Conservation (phyloP, 495 filamentous ascomycete genomes). For the Aspergillus incahuasiensis region DNA sequence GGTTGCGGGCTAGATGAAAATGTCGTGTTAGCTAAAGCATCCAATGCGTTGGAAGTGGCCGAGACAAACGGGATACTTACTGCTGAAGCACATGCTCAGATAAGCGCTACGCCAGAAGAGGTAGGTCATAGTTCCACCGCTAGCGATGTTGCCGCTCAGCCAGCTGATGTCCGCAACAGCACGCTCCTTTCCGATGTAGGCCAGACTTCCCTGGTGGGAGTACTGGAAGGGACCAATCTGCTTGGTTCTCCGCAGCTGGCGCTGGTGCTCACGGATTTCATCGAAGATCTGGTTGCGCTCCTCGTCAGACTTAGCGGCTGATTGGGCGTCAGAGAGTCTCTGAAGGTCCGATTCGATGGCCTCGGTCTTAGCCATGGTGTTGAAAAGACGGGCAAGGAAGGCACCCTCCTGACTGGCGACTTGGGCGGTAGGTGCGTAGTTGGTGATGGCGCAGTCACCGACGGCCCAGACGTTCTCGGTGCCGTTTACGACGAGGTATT, state of each 20-base stretch:
- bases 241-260: slow-evolving; percentile 81
- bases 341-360: slow-evolving; percentile 68
- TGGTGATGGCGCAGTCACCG: slow-evolving; percentile 87
- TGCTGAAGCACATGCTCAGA: slow-evolving; percentile 99
- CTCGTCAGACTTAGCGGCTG: slow-evolving; percentile 55
- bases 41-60: background rate
- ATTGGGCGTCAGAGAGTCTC: slow-evolving; percentile 56
- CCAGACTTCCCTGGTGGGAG: slow-evolving; percentile 91
- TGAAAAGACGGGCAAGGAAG: slow-evolving; percentile 93
- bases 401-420: slow-evolving; percentile 93
- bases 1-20: slow-evolving; percentile 65
- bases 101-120: slow-evolving; percentile 98
- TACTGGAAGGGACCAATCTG: slow-evolving; percentile 96
- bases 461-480: slow-evolving; percentile 93
- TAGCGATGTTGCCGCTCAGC: slow-evolving; percentile 93
- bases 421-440: slow-evolving; percentile 97
- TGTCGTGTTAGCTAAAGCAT: slow-evolving; percentile 11
- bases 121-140: slow-evolving; percentile 74
- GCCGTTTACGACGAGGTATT: slow-evolving; percentile 97
- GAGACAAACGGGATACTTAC: slow-evolving; percentile 50
- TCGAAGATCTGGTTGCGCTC: slow-evolving; percentile 51
- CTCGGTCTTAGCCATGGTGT: slow-evolving; percentile 93
- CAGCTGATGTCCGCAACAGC: slow-evolving; percentile 97
- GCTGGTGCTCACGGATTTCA: slow-evolving; percentile 80
- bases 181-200: slow-evolving; percentile 97